Evolutionary conservation across 257 asterid genomes (phyloP).

Genomic region (Nicotiana benthamiana): DNA sequence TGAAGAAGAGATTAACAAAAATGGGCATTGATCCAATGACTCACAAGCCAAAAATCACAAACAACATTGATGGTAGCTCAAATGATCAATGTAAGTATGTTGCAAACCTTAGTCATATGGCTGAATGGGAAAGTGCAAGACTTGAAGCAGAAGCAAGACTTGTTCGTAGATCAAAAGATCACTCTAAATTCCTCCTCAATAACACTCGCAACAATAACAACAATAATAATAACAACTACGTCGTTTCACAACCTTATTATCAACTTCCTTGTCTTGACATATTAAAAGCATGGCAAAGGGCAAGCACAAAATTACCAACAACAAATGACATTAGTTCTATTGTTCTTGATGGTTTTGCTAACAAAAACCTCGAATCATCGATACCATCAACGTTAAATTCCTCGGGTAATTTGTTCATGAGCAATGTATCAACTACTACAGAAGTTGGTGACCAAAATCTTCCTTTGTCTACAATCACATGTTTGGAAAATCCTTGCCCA

Average conservation of each 20-base stretch:
- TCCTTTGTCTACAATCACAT: neutral
- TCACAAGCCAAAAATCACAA: constrained; percentile 15
- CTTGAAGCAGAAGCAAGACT: constrained; percentile 31
- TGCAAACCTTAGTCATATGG: constrained; percentile 27
- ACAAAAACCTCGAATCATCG: neutral
- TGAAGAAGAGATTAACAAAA: constrained; percentile 23
- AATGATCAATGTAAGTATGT: constrained; percentile 11
- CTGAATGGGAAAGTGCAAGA: constrained; percentile 34
- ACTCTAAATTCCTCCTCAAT: neutral
- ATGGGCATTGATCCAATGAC: constrained; percentile 30
- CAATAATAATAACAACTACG: neutral
- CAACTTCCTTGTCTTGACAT: constrained; percentile 18
- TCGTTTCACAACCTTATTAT: neutral
- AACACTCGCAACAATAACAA: neutral
- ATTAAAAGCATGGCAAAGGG: constrained; percentile 17
- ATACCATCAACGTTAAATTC: neutral
- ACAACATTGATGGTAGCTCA: neutral
- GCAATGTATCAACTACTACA: neutral
- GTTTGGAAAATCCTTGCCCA: neutral
- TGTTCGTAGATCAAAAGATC: constrained; percentile 2
- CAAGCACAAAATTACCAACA: neutral
- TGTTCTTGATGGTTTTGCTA: neutral
- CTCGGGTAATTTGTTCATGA: neutral
- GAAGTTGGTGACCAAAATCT: neutral
- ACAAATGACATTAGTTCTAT: neutral